These are phyloP conservation scores for Oemleria cerasiformis DNA, from an alignment of 306 rosid species.

Conservation along the genomic window DNA sequence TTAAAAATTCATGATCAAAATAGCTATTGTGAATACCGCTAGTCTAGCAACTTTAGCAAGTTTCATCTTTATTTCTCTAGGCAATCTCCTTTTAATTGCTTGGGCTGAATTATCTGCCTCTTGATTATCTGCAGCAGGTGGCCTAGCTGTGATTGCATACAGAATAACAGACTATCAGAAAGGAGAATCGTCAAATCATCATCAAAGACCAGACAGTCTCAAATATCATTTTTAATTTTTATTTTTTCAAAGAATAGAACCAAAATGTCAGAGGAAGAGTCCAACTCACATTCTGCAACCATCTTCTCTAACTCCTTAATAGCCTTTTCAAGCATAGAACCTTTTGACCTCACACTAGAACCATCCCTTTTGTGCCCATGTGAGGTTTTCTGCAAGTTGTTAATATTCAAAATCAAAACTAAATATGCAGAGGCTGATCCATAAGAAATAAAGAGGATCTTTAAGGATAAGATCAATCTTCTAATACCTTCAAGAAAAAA, in stretches of 20 bases:
- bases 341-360: conserved; percentile 66
- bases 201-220: conserved; percentile 14
- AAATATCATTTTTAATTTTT: too few relatives aligned
- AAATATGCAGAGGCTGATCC: conserved; percentile 3
- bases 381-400: conserved; percentile 62
- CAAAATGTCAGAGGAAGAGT: conserved; percentile 21
- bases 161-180: conserved; percentile 26
- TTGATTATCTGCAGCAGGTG: conserved; percentile 75
- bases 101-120: conserved; percentile 74
- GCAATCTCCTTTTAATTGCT: conserved; percentile 92
- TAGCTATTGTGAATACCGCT: conserved; percentile 55
- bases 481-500: neutral
- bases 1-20: conserved; percentile 10
- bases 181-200: conserved; percentile 17
- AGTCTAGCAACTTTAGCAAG: conserved; percentile 97
- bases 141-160: conserved; percentile 69
- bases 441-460: neutral
- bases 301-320: conserved; percentile 86
- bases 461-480: conserved; percentile 11
- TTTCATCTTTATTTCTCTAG: conserved; percentile 90
- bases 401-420: conserved; percentile 21
- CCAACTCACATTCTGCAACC: conserved; percentile 91
- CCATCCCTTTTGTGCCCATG: conserved; percentile 74
- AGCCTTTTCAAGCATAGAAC: conserved; percentile 89
- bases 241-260: conserved; percentile 7